Percentiles rank a stretch among this genome's conserved stretches.
These are phyloP conservation scores for Colletotrichum liriopes DNA, from an alignment of 2,329 filamentous ascomycete species.

Conservation along the genomic window DNA sequence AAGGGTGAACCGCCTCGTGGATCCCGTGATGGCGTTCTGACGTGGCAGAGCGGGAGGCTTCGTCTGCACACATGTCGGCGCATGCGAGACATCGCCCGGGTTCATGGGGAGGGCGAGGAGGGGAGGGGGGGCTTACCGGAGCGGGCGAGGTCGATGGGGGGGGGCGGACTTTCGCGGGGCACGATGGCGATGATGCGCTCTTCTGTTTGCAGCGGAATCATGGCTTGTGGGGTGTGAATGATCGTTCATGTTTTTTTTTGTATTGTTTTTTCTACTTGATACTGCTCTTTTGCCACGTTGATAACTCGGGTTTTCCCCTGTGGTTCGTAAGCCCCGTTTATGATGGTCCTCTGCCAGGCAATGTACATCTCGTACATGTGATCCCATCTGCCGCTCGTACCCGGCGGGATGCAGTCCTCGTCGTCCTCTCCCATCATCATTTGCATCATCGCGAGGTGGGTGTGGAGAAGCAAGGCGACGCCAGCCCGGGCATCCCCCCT, in stretches of 20 bases:
- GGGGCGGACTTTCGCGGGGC: background rate
- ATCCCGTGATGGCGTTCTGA: conserved; percentile 11
- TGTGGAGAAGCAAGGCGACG: background rate
- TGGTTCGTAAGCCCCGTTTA: background rate
- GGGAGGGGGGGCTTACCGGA: background rate
- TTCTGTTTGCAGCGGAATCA: background rate
- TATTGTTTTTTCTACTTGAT: background rate
- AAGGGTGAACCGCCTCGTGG: too few species aligned
- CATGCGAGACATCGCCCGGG: conserved; percentile 3
- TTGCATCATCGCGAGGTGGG: background rate
- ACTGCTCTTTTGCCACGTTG: background rate
- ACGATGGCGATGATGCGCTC: background rate
- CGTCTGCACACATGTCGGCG: background rate
- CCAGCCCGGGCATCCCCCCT: background rate
- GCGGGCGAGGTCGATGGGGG: background rate
- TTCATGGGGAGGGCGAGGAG: background rate
- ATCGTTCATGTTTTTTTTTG: background rate
- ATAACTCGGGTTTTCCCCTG: background rate
- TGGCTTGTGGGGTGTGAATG: background rate
- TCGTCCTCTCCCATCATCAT: background rate
- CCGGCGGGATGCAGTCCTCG: background rate
- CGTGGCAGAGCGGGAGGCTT: conserved; percentile 5
- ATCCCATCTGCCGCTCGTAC: background rate
- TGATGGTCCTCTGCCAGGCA: background rate
- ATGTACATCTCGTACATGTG: too few species aligned